Evolutionary conservation across 805 yeast genomes (phyloP).

Genomic region (Danielia reshetovae): DNA sequence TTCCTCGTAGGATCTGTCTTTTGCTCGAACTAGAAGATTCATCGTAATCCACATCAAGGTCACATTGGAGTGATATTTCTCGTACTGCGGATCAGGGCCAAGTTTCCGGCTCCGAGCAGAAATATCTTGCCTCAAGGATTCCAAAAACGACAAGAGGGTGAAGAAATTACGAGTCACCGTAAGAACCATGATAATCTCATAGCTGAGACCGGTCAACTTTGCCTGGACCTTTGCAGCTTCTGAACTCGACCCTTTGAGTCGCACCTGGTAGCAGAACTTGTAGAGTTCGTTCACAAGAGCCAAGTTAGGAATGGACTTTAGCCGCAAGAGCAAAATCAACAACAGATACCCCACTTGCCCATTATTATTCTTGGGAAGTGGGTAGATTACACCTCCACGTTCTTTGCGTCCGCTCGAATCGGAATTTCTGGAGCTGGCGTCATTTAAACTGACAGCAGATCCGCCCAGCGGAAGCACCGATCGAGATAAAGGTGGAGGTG

Average conservation of each 20-base stretch:
- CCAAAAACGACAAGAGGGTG: constrained; percentile 25
- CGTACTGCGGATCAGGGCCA: constrained; percentile 1
- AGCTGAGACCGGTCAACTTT: constrained; percentile 28
- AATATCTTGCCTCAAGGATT: constrained; percentile 20
- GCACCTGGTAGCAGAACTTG: constrained; percentile 36
- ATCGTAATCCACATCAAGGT: constrained; percentile 17
- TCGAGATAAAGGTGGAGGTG: neutral
- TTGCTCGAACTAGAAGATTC: constrained; percentile 3
- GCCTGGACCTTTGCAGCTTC: constrained; percentile 19
- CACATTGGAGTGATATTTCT: constrained; percentile 20
- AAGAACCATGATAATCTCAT: constrained; percentile 28
- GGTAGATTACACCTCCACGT: constrained; percentile 17
- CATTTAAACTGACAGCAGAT: neutral
- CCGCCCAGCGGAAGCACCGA: neutral
- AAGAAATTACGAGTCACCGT: constrained; percentile 26
- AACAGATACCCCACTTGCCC: constrained; percentile 24
- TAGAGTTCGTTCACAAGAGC: constrained; percentile 41
- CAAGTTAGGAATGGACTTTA: constrained; percentile 42
- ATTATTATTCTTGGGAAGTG: constrained; percentile 36
- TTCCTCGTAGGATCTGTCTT: neutral
- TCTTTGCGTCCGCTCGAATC: constrained; percentile 2
- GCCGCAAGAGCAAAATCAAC: constrained; percentile 31
- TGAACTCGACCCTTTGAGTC: constrained; percentile 22
- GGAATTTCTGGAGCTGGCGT: neutral
- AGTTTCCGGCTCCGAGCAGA: neutral